These are phyloP conservation scores for Scleroderma citrinum DNA, from an alignment of 768 basidiomycete species.

Conservation along the genomic window DNA sequence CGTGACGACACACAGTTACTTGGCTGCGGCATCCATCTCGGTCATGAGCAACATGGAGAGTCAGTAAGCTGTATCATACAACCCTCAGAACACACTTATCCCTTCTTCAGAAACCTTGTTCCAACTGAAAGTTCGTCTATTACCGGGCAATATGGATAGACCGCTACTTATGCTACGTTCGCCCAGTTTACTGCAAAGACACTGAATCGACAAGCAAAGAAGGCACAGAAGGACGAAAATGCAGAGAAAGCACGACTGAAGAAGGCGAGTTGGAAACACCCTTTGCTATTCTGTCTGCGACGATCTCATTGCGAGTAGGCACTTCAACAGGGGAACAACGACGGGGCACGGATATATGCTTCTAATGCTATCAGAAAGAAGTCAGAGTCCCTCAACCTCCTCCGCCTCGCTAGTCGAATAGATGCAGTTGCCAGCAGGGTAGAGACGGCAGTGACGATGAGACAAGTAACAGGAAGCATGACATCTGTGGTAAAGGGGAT, in stretches of 20 bases:
- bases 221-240: conserved; percentile 93
- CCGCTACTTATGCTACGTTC: conserved; percentile 7
- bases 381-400: conserved; percentile 85
- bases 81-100: neutral
- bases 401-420: conserved; percentile 84
- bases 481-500: conserved; percentile 93
- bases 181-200: conserved; percentile 95
- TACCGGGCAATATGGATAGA: conserved; percentile 4
- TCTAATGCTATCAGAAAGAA: conserved; percentile 99
- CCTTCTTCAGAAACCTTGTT: conserved; percentile 81
- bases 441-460: conserved; percentile 98
- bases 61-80: conserved; percentile 35
- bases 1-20: neutral
- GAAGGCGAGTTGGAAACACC: conserved; percentile 52
- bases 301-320: conserved; percentile 55
- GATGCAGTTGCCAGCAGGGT: conserved; percentile 96
- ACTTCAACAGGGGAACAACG: conserved; percentile 91
- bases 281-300: neutral
- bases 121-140: conserved; percentile 78
- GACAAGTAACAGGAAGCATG: conserved; percentile 95
- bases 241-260: conserved; percentile 86
- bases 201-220: conserved; percentile 90
- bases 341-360: conserved; percentile 96
- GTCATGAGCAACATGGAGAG: conserved; percentile 85
- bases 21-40: too few species aligned